Evolutionary conservation across 306 rosid genomes (phyloP).

Genomic region (Canavalia gladiata): DNA sequence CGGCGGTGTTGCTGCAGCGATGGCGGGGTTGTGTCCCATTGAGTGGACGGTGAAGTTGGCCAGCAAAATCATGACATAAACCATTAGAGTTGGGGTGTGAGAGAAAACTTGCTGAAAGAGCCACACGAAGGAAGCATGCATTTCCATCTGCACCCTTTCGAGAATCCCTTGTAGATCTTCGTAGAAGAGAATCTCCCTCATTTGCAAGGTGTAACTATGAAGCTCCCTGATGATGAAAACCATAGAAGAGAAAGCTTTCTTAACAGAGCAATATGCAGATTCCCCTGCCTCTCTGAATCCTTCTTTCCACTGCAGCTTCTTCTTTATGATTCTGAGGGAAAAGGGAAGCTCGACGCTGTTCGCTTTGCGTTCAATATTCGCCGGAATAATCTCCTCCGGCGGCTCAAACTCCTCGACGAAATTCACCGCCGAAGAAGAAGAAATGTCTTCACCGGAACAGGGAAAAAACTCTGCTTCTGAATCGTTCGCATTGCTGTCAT

Average conservation of each 20-base stretch:
- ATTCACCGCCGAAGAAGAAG: background rate
- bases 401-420: conserved; percentile 50
- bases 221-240: conserved; percentile 92
- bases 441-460: background rate
- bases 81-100: conserved; percentile 90
- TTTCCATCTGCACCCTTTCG: conserved; percentile 77
- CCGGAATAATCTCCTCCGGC: conserved; percentile 63
- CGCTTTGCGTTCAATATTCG: conserved; percentile 78
- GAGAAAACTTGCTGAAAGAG: conserved; percentile 92
- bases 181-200: conserved; percentile 74
- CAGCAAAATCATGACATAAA: conserved; percentile 84
- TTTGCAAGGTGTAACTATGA: conserved; percentile 77
- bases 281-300: conserved; percentile 74
- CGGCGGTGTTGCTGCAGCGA: conserved; percentile 58
- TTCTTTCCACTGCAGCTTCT: conserved; percentile 78
- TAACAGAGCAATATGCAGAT: conserved; percentile 77
- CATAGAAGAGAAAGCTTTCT: conserved; percentile 88
- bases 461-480: conserved; percentile 44
- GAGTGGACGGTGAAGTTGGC: conserved; percentile 91
- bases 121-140: conserved; percentile 97
- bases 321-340: conserved; percentile 81
- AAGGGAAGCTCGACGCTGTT: conserved; percentile 89
- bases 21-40: conserved; percentile 70
- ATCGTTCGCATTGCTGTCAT: conserved; percentile 35
- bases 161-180: conserved; percentile 85